Evolutionary conservation across 305 asterid genomes (phyloP), one percentile per base, ranked within the genome.

Genomic region (Solanum hybrid): DNA sequence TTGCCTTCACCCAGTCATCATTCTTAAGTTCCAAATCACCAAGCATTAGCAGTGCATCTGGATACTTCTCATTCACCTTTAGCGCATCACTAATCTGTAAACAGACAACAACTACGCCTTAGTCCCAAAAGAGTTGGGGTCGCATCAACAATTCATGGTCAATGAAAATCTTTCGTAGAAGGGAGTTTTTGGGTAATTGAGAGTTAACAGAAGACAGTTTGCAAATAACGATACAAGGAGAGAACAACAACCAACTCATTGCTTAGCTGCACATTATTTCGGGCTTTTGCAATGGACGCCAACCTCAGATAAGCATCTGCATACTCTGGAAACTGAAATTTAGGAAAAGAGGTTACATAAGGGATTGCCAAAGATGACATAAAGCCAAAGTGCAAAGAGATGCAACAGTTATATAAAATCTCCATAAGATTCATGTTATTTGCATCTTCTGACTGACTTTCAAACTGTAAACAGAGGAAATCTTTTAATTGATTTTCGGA

Each of bases 1-100:
- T 98, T 51, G 99, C 99, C 94, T 96, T 97, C 91, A 97, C 99
- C 99, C 99, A 96, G 93, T 97, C 99, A 89, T 97, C 99, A 92
- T 97, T 96, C 94, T 97, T 97, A 89, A 97, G 99, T 93, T 97
- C 99, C 94, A 97, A 92, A 90, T 97, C 99, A 78, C 99, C 99
- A 91, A 95, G 98, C 98, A 97, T 97, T 88, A 97, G 90, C 90
- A 97, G 93, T 89, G 98, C 99, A 95, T 97, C 96, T 51, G 93
- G 93, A 92, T 96, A 95, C 94, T 96, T 97, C 92, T 95, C 98
- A 89, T 96, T 97, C 93, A 95, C 98, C 93, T 95, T 95, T 86
- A 96, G 93, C 36, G 98, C 99, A 92, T 96, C 98, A 77, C 91
- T 95, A 91, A 97, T 95, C 99, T 97, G 93, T 75, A n/a, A 79